Evolutionary conservation across 148 eudicot genomes (phyloP).

Genomic region (Dianthus caryophyllus): DNA sequence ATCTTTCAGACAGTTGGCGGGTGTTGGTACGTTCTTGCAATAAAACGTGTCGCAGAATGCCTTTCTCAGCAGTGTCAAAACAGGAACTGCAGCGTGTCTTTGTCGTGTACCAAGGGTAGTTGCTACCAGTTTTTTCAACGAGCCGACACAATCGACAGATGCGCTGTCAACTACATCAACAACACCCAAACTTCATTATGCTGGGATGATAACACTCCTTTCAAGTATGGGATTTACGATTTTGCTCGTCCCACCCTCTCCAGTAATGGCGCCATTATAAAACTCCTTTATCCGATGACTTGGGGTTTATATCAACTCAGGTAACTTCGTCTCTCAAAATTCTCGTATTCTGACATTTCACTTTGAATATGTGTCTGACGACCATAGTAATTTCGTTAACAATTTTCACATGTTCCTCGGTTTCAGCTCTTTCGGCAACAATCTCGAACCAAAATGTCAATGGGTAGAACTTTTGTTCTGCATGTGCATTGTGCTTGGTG

Average conservation of each 20-base stretch:
- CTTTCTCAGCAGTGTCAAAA: conserved; percentile 55
- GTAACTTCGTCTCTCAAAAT: conserved; percentile 26
- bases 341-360: not conserved
- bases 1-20: conserved; percentile 68
- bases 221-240: conserved; percentile 61
- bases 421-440: conserved; percentile 35
- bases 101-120: conserved; percentile 61
- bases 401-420: not conserved
- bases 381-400: not conserved
- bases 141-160: conserved; percentile 26
- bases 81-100: conserved; percentile 39
- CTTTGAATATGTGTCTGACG: not conserved
- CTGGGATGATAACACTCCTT: conserved; percentile 55
- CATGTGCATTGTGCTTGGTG: conserved; percentile 43
- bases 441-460: conserved; percentile 36
- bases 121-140: conserved; percentile 50
- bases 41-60: conserved; percentile 76
- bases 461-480: conserved; percentile 39
- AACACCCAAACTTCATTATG: conserved; percentile 39
- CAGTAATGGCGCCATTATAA: conserved; percentile 58
- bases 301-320: conserved; percentile 89
- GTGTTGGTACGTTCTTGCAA: conserved; percentile 91
- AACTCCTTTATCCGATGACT: conserved; percentile 80
- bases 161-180: conserved; percentile 42
- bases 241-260: conserved; percentile 76